Percentiles rank a stretch among this genome's conserved stretches.
Conservation (phyloP, 371 early-diverging fungal species). For the Mucor circinelloides region DNA sequence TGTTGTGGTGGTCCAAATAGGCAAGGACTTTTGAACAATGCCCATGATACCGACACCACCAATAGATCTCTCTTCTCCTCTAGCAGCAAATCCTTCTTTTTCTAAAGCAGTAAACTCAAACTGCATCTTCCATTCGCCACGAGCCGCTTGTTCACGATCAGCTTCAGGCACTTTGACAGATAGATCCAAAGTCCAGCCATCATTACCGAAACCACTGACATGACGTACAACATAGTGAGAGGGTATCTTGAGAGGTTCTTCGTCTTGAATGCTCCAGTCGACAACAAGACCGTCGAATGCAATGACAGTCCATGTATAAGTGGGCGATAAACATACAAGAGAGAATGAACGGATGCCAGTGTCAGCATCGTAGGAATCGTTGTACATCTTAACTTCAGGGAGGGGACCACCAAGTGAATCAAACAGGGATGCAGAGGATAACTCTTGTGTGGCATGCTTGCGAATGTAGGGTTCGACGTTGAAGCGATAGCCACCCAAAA, state of each 20-base stretch:
- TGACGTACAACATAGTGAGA: conserved; percentile 66
- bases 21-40: conserved; percentile 49
- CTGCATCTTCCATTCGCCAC: conserved; percentile 45
- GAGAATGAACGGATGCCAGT: conserved; percentile 58
- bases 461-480: conserved; percentile 57
- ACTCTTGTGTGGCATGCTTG: conserved; percentile 12
- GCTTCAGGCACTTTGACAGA: conserved; percentile 48
- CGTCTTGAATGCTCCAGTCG: conserved; percentile 64
- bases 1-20: conserved; percentile 65
- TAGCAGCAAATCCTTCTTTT: conserved; percentile 56
- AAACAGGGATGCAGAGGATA: background rate
- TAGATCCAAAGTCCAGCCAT: conserved; percentile 59
- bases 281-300: conserved; percentile 65
- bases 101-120: conserved; percentile 58
- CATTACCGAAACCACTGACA: conserved; percentile 64
- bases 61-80: conserved; percentile 54
- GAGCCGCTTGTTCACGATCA: conserved; percentile 43
- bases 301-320: conserved; percentile 70
- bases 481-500: conserved; percentile 65
- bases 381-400: conserved; percentile 46
- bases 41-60: conserved; percentile 61
- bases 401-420: conserved; percentile 41
- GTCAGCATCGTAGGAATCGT: conserved; percentile 50
- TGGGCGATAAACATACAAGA: conserved; percentile 54
- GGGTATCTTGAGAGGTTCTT: conserved; percentile 36